Percentiles rank a stretch among this genome's conserved stretches.
Conservation (phyloP, 306 rosid genomes). For the Arachis stenosperma region DNA sequence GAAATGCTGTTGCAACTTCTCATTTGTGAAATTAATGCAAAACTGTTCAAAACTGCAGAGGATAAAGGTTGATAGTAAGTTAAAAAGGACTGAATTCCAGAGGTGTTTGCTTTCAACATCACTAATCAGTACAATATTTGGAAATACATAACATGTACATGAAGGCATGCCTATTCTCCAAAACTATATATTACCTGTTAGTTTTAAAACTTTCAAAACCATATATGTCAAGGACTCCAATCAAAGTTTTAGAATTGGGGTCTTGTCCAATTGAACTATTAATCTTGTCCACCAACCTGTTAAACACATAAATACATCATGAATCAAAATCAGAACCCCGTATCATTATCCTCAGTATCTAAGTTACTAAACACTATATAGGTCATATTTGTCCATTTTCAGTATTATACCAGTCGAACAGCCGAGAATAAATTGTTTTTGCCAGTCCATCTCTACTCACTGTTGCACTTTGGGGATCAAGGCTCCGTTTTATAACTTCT, state of each 20-base stretch:
- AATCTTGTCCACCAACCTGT: constrained; percentile 96
- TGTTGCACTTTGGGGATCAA: constrained; percentile 93
- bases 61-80: constrained; percentile 63
- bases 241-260: constrained; percentile 78
- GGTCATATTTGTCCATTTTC: constrained; percentile 24
- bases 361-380: constrained; percentile 18
- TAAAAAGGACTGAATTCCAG: constrained; percentile 49
- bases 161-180: constrained; percentile 28
- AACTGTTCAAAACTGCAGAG: constrained; percentile 99
- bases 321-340: constrained; percentile 38
- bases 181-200: constrained; percentile 77
- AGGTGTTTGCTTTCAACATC: constrained; percentile 41
- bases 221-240: constrained; percentile 98
- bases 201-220: constrained; percentile 98
- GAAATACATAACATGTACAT: not conserved
- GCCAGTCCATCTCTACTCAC: constrained; percentile 94
- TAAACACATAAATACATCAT: constrained; percentile 36
- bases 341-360: constrained; percentile 27
- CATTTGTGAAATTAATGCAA: constrained; percentile 97
- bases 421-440: constrained; percentile 87
- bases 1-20: constrained; percentile 98
- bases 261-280: constrained; percentile 96
- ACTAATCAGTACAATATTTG: constrained; percentile 35
- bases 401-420: constrained; percentile 87
- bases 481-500: constrained; percentile 95